A percentile compares a stretch with the other conserved stretches of the same genome.
Conservation (phyloP, 1,284 basidiomycete species). For the Ganoderma leucocontextum region DNA sequence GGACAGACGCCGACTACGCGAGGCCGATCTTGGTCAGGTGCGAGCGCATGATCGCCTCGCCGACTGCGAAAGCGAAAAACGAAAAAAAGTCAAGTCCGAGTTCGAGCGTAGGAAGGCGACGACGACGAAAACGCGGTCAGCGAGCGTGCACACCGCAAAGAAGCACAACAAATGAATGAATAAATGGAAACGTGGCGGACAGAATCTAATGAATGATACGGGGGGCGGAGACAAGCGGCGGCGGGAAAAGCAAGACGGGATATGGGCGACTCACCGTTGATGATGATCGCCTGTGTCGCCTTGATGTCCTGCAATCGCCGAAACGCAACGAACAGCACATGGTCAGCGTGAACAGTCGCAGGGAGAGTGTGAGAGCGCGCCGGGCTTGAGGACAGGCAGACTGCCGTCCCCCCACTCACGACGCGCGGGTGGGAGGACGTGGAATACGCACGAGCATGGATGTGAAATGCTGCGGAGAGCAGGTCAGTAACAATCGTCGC, state of each 20-base stretch:
- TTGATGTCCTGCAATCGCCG: constrained; percentile 62
- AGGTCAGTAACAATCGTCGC: not conserved
- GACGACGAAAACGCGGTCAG: not conserved
- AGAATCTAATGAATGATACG: no score
- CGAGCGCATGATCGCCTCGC: constrained; percentile 35
- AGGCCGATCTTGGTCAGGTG: constrained; percentile 36
- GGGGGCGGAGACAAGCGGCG: not conserved
- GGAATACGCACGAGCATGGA: constrained; percentile 70
- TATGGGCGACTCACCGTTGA: constrained; percentile 59
- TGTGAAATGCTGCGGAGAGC: constrained; percentile 69
- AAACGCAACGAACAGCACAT: not conserved
- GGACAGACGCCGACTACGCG: constrained; percentile 16
- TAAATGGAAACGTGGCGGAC: not conserved
- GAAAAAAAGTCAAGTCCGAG: not conserved
- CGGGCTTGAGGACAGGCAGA: not conserved
- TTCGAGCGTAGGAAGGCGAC: not conserved
- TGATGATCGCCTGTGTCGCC: constrained; percentile 78
- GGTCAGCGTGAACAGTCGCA: not conserved
- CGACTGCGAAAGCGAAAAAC: constrained; percentile 11
- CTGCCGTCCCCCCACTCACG: not conserved
- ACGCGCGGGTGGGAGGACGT: constrained; percentile 74
- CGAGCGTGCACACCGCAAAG: not conserved
- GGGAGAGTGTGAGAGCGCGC: not conserved
- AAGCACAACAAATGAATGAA: not conserved
- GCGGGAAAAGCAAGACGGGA: not conserved